phyloP scores from a whole-genome alignment of 441 rosid genomes.

The Corymbia citriodora region DNA sequence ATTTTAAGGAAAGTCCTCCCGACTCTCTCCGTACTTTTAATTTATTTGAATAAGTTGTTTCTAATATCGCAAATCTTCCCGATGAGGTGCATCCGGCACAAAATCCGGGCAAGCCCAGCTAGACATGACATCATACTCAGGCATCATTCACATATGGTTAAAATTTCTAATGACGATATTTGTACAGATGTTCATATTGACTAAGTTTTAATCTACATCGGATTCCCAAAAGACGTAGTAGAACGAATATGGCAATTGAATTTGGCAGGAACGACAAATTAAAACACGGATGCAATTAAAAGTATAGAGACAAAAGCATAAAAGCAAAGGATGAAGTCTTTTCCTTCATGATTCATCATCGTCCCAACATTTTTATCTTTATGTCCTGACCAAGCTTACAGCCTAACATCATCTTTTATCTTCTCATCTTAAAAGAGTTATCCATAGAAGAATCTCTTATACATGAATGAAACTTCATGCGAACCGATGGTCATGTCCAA shows the following conservation, averaged over 20 bases:
- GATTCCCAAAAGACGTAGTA: neutral
- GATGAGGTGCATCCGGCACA: neutral
- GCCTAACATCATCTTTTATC: neutral
- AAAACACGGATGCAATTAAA: no score
- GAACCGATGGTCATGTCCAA: neutral
- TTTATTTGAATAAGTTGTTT: no score
- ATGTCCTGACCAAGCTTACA: accelerated
- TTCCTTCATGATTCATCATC: neutral
- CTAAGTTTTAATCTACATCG: neutral
- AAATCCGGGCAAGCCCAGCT: neutral
- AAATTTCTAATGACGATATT: neutral
- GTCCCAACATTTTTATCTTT: neutral
- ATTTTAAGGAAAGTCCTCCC: neutral
- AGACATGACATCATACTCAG: neutral
- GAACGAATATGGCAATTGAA: accelerated
- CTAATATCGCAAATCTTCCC: neutral
- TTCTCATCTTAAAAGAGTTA: no score
- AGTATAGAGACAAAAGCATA: no score
- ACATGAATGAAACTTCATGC: neutral
- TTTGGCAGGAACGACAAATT: neutral
- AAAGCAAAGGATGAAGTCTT: no score
- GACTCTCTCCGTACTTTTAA: neutral
- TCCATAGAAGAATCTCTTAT: neutral
- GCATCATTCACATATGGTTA: neutral
- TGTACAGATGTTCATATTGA: accelerated